phyloP scores from a whole-genome alignment of 495 filamentous ascomycete genomes.

The Podospora conica region DNA sequence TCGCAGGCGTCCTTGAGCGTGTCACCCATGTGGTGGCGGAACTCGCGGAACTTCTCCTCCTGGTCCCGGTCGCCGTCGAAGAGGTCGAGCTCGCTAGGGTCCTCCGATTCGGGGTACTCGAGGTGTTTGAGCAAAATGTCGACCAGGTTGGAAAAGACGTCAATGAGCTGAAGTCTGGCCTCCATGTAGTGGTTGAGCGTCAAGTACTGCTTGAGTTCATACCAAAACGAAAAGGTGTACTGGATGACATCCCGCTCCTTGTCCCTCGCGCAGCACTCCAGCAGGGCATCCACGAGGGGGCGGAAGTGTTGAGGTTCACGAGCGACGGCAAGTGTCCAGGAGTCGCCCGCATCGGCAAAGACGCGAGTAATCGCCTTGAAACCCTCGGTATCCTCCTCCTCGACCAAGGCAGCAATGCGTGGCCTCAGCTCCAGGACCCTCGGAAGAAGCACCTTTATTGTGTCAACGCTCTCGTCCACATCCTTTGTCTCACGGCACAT shows the following conservation, averaged over 20 bases:
- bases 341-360: conserved; percentile 88
- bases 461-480: conserved; percentile 75
- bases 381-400: conserved; percentile 75
- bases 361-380: conserved; percentile 84
- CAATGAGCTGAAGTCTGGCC: conserved; percentile 64
- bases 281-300: conserved; percentile 78
- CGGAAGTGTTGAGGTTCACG: conserved; percentile 75
- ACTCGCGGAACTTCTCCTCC: conserved; percentile 96
- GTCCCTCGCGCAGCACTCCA: conserved; percentile 85
- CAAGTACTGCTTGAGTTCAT: conserved; percentile 94
- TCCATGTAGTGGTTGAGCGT: conserved; percentile 83
- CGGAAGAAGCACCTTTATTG: conserved; percentile 81
- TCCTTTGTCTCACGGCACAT: conserved; percentile 91
- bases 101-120: conserved; percentile 75
- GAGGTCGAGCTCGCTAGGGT: conserved; percentile 66
- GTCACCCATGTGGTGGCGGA: conserved; percentile 94
- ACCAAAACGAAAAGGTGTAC: conserved; percentile 95
- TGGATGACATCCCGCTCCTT: conserved; percentile 82
- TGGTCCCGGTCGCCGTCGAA: conserved; percentile 94
- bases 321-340: conserved; percentile 87
- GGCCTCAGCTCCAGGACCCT: conserved; percentile 71
- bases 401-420: conserved; percentile 67
- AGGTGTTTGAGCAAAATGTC: conserved; percentile 91
- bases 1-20: conserved; percentile 96
- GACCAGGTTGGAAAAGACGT: conserved; percentile 79